Conservation (phyloP, 2,329 filamentous ascomycete genomes). For the Alternaria dauci region DNA sequence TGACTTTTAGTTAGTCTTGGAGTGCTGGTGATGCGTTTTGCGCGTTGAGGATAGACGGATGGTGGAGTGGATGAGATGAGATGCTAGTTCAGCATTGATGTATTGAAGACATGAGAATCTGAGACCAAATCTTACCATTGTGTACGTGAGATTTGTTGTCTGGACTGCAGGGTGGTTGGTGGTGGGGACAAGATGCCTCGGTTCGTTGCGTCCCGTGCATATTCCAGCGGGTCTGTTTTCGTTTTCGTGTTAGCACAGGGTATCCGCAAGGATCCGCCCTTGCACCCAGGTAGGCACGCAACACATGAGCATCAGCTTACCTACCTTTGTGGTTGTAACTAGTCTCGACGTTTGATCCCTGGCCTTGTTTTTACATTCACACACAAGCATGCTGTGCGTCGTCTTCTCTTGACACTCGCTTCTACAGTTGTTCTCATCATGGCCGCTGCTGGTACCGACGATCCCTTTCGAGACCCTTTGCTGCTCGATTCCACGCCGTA, state of each 20-base stretch:
- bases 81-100: conserved; percentile 24
- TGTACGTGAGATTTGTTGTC: neutral
- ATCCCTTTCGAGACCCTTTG: conserved; percentile 16
- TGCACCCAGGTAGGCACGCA: neutral
- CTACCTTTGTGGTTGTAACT: neutral
- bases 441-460: conserved; percentile 14
- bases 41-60: neutral
- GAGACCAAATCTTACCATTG: neutral
- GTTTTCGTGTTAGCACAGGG: conserved; percentile 14
- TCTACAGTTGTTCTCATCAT: conserved; percentile 29
- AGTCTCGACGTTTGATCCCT: neutral
- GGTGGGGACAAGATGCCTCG: conserved; percentile 8
- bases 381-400: conserved; percentile 11
- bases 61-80: conserved; percentile 1
- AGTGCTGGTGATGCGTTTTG: neutral
- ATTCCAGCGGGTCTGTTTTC: conserved; percentile 15
- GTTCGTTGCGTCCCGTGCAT: conserved; percentile 22
- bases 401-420: conserved; percentile 6
- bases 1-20: neutral
- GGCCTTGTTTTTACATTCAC: neutral
- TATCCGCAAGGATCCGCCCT: conserved; percentile 20
- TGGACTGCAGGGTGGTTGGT: neutral
- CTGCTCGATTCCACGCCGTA: conserved; percentile 32
- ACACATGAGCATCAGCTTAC: conserved; percentile 15
- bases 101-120: conserved; percentile 18